A percentile compares a stretch with the other conserved stretches of the same genome.
phyloP scores from a whole-genome alignment of 352 stramenopile genomes.

The Globisporangium recalcitrans region DNA sequence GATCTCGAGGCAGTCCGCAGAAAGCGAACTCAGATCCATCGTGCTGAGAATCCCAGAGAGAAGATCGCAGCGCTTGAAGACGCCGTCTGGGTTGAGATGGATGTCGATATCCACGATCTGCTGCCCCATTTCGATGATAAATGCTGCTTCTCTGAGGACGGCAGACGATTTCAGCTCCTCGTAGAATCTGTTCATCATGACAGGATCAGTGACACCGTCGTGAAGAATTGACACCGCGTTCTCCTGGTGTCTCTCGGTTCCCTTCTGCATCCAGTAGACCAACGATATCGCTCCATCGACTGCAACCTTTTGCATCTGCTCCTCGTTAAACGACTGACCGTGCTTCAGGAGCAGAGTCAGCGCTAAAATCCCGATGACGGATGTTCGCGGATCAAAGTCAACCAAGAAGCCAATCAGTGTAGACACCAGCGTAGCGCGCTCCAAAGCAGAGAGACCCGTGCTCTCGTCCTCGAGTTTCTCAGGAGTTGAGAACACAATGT shows the following conservation, averaged over 20 bases:
- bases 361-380: slow-evolving; percentile 65
- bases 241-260: slow-evolving; percentile 75
- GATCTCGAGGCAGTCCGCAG: slow-evolving; percentile 50
- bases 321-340: slow-evolving; percentile 37
- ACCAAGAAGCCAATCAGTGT: slow-evolving; percentile 71
- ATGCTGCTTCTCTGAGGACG: slow-evolving; percentile 48
- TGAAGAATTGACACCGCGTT: slow-evolving; percentile 71
- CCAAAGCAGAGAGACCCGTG: slow-evolving; percentile 33
- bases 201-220: slow-evolving; percentile 48
- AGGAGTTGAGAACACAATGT: slow-evolving; percentile 65
- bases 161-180: slow-evolving; percentile 46
- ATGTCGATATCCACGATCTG: slow-evolving; percentile 70
- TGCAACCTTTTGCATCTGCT: slow-evolving; percentile 74
- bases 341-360: slow-evolving; percentile 63
- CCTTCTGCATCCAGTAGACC: slow-evolving; percentile 84
- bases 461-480: slow-evolving; percentile 51
- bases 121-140: slow-evolving; percentile 59
- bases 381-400: slow-evolving; percentile 65
- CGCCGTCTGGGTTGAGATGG: slow-evolving; percentile 35
- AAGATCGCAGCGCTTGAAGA: slow-evolving; percentile 67
- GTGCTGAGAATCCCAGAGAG: slow-evolving; percentile 49
- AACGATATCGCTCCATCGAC: slow-evolving; percentile 61
- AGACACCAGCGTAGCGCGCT: slow-evolving; percentile 59
- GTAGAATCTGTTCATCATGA: slow-evolving; percentile 48
- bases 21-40: slow-evolving; percentile 33